phyloP scores from a whole-genome alignment of 441 rosid species.

The Dalechampia spathulata region DNA sequence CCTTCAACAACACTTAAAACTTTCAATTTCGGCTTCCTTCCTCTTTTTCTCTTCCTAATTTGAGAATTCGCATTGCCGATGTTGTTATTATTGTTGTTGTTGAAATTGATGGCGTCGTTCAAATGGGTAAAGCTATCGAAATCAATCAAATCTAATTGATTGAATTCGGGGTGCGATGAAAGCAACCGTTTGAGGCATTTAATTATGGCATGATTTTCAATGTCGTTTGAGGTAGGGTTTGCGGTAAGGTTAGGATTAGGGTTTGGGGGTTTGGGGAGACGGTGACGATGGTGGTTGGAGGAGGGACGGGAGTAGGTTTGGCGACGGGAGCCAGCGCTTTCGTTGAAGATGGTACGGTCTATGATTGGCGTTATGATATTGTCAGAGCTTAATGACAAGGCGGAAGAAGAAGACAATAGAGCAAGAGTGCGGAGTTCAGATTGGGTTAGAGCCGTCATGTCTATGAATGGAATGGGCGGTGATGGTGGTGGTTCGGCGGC shows the following conservation, averaged over 20 bases:
- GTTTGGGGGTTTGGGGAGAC: constrained; percentile 29
- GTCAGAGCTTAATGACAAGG: constrained; percentile 26
- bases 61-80: not conserved
- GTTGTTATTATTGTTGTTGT: not conserved
- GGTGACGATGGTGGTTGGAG: constrained; percentile 53
- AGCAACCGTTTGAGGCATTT: constrained; percentile 38
- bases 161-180: constrained; percentile 43
- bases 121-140: constrained; percentile 14
- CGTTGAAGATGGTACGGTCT: constrained; percentile 58
- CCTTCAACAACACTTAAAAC: constrained; percentile 18
- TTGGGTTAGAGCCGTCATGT: constrained; percentile 47
- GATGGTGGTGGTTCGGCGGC: constrained; percentile 12
- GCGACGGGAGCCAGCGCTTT: constrained; percentile 65
- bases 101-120: constrained; percentile 6
- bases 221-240: constrained; percentile 18
- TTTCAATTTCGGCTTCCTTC: constrained; percentile 41
- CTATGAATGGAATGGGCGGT: constrained; percentile 30
- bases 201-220: constrained; percentile 44
- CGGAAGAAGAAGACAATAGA: constrained; percentile 32
- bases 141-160: constrained; percentile 12
- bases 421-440: constrained; percentile 58
- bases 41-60: constrained; percentile 53
- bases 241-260: constrained; percentile 18
- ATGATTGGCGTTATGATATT: constrained; percentile 30
- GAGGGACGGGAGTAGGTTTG: constrained; percentile 61